These are phyloP conservation scores for Oryza meridionalis DNA, from an alignment of 176 grass and related monocot genomes.

Conservation along the genomic window DNA sequence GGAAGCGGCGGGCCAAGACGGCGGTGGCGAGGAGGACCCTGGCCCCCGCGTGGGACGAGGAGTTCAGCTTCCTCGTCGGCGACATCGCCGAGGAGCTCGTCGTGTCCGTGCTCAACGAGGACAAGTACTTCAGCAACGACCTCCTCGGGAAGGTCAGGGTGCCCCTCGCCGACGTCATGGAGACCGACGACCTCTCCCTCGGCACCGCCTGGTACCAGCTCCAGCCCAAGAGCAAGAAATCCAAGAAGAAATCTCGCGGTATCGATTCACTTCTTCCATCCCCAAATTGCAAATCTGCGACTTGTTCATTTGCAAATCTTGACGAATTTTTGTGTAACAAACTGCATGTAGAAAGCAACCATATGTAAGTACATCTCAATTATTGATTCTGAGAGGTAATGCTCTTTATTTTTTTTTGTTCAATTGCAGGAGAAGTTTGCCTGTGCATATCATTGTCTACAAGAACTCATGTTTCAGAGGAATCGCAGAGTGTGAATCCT, in stretches of 20 bases:
- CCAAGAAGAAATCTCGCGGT: conserved; percentile 86
- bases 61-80: conserved; percentile 86
- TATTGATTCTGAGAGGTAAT: not conserved
- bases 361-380: not conserved
- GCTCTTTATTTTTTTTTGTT: not conserved
- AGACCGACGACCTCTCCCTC: conserved; percentile 73
- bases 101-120: conserved; percentile 80
- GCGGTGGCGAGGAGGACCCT: conserved; percentile 77
- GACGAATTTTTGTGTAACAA: not conserved
- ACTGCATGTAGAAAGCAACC: not conserved
- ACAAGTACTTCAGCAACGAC: conserved; percentile 90
- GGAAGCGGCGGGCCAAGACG: conserved; percentile 85
- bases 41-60: conserved; percentile 76
- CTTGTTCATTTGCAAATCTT: not conserved
- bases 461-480: conserved; percentile 43
- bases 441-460: conserved; percentile 64
- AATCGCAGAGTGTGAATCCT: conserved; percentile 24
- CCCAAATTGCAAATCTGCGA: not conserved
- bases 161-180: conserved; percentile 71
- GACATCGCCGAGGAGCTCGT: conserved; percentile 74
- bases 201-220: conserved; percentile 90
- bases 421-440: conserved; percentile 75
- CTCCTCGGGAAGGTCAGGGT: conserved; percentile 67
- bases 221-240: conserved; percentile 85
- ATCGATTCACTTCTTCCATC: not conserved